Percentiles rank a stretch among this genome's conserved stretches.
phyloP scores from a whole-genome alignment of 495 filamentous ascomycete genomes.

The Podospora pseudoanserina region DNA sequence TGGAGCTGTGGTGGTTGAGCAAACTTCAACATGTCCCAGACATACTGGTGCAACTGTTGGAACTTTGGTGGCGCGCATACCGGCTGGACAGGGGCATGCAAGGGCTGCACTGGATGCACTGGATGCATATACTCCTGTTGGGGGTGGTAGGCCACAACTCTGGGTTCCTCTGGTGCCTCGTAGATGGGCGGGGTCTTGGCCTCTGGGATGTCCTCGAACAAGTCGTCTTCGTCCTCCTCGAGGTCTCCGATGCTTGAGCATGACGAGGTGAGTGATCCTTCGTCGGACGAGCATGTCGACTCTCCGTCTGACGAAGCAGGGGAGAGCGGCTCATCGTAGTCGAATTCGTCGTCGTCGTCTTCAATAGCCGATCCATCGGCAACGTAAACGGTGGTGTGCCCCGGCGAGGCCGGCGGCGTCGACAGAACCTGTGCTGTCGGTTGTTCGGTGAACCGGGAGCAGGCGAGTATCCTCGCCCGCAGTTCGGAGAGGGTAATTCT shows the following conservation, averaged over 20 bases:
- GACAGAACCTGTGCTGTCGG: constrained; percentile 29
- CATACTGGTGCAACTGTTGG: constrained; percentile 34
- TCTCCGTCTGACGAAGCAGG: constrained; percentile 41
- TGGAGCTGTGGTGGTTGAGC: constrained; percentile 39
- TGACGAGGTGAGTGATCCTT: constrained; percentile 44
- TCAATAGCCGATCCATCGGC: constrained; percentile 41
- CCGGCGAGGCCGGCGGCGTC: constrained; percentile 38
- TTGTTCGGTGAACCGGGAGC: constrained; percentile 66
- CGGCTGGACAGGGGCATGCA: constrained; percentile 30
- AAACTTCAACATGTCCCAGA: constrained; percentile 44
- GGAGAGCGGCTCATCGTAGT: constrained; percentile 36
- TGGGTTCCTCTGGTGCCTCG: constrained; percentile 38
- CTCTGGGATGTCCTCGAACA: constrained; percentile 40
- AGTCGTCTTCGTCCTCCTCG: constrained; percentile 37
- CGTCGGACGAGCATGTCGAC: constrained; percentile 47
- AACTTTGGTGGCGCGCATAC: constrained; percentile 38
- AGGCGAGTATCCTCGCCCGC: constrained; percentile 69
- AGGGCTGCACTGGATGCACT: constrained; percentile 27
- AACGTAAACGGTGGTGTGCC: constrained; percentile 42
- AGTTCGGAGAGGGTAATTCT: constrained; percentile 84
- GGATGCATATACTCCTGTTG: constrained; percentile 42
- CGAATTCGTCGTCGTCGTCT: constrained; percentile 27
- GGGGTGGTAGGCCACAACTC: constrained; percentile 31
- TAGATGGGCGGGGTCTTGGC: constrained; percentile 41
- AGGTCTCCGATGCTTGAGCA: constrained; percentile 46